These are phyloP conservation scores for Phialophora verrucosa DNA, from an alignment of 2,329 filamentous ascomycete genomes.

Conservation along the genomic window DNA sequence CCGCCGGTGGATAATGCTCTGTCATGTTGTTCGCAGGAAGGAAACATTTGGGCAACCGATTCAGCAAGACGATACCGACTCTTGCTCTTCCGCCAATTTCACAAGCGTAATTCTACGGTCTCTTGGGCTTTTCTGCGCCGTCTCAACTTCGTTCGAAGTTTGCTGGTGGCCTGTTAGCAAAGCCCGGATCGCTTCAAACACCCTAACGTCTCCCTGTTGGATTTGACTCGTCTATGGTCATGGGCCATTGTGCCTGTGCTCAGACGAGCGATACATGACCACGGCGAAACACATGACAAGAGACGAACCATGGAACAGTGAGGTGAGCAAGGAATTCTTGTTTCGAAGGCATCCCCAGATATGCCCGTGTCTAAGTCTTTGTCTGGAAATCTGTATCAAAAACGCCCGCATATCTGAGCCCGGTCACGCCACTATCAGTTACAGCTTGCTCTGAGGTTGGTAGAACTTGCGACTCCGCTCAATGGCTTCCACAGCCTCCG, in stretches of 20 bases:
- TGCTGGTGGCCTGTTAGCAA: no score
- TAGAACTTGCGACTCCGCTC: constrained; percentile 54
- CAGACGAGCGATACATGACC: no score
- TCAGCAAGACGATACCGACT: neutral
- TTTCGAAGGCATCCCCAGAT: neutral
- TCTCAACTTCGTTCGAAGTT: no score
- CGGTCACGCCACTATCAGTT: neutral
- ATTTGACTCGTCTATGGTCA: no score
- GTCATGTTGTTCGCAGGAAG: neutral
- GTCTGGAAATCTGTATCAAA: neutral
- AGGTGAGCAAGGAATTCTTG: neutral
- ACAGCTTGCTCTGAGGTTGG: constrained; percentile 35
- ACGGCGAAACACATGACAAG: neutral
- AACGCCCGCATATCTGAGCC: constrained; percentile 1
- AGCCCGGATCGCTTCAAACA: no score
- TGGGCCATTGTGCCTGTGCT: no score
- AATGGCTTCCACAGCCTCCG: constrained; percentile 72
- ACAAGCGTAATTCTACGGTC: no score
- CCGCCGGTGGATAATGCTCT: neutral
- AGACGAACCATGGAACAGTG: neutral
- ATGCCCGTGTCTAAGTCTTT: neutral
- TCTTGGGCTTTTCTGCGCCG: no score
- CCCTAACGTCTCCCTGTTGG: no score
- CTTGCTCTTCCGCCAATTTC: no score
- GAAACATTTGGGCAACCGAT: neutral